phyloP scores from a whole-genome alignment of 305 asterid genomes.

The Solanum chacoense region DNA sequence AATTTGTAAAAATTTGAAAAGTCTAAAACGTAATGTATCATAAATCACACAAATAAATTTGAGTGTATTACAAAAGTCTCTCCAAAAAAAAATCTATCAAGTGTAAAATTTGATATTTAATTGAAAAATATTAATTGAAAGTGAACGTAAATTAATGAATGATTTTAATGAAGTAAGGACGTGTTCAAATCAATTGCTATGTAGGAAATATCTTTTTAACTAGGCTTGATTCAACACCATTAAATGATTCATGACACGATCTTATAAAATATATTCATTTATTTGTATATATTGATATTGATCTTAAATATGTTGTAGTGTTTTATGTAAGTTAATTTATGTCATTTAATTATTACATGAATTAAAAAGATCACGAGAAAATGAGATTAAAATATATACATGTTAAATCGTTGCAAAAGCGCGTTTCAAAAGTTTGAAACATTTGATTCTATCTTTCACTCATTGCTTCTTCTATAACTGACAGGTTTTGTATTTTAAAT shows the following conservation, averaged over 20 bases:
- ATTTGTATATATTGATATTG: background rate
- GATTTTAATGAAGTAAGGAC: background rate
- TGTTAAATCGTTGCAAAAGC: background rate
- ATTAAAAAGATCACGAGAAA: too few relatives aligned
- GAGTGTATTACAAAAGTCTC: background rate
- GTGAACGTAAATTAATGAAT: background rate
- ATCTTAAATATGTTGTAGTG: background rate
- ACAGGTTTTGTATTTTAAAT: too few relatives aligned
- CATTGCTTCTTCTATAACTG: background rate
- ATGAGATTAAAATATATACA: background rate
- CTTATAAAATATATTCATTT: too few relatives aligned
- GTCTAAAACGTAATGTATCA: background rate
- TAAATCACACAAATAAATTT: background rate
- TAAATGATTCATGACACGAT: background rate
- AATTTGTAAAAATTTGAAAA: too few relatives aligned
- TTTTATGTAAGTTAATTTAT: background rate
- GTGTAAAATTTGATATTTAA: too few relatives aligned
- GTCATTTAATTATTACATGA: background rate
- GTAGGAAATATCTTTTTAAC: background rate
- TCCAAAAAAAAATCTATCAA: too few relatives aligned
- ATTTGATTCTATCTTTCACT: background rate
- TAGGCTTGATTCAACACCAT: background rate
- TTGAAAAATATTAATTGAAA: too few relatives aligned
- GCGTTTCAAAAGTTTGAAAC: background rate
- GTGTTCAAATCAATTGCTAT: background rate